Evolutionary conservation across 495 filamentous ascomycete genomes (phyloP).

Genomic region (Massariosphaeria phaeospora): DNA sequence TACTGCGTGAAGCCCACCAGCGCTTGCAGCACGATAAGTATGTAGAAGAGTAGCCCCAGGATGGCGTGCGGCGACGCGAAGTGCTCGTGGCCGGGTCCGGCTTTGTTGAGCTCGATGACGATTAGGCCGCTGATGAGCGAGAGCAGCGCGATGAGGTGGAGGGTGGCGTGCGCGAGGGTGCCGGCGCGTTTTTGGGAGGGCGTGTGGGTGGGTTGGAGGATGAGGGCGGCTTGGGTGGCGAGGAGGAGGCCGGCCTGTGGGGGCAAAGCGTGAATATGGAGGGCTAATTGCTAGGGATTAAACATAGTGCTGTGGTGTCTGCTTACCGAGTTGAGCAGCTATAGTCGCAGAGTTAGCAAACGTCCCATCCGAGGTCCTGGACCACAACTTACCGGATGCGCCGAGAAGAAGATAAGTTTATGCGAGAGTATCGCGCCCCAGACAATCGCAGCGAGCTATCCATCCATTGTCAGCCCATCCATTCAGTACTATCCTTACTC

Average conservation of each 20-base stretch:
- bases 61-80: conserved; percentile 76
- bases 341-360: too few species aligned
- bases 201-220: conserved; percentile 84
- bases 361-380: too few species aligned
- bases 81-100: conserved; percentile 54
- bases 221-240: conserved; percentile 70
- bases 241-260: conserved; percentile 58
- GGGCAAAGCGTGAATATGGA: too few species aligned
- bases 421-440: conserved; percentile 69
- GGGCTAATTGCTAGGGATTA: too few species aligned
- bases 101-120: conserved; percentile 81
- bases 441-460: conserved; percentile 63
- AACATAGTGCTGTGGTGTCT: too few species aligned
- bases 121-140: conserved; percentile 61
- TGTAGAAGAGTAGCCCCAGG: conserved; percentile 72
- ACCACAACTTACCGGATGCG: conserved; percentile 74
- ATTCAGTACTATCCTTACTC: neutral
- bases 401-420: conserved; percentile 67
- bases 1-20: conserved; percentile 74
- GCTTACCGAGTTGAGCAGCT: conserved; percentile 64
- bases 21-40: conserved; percentile 65
- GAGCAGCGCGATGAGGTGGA: conserved; percentile 61
- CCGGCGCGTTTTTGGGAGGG: conserved; percentile 66
- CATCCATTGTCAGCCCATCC: too few species aligned
- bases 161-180: conserved; percentile 59